Percentiles rank a stretch among this genome's conserved stretches.
Conservation (phyloP, 306 rosid species). For the Vicia sativa region DNA sequence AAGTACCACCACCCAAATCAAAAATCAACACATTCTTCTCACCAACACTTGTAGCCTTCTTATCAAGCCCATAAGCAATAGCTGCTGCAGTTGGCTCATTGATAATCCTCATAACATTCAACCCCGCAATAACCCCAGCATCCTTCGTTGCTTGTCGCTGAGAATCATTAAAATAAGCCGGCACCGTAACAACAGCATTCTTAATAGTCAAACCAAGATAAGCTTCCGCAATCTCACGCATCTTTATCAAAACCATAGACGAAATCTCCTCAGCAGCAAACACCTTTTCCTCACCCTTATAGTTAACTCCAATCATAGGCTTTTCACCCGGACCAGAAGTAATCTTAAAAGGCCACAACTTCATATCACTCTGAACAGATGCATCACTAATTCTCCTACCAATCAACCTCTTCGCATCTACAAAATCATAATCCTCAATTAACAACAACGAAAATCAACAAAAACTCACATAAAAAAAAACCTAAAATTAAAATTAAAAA, state of each 20-base stretch:
- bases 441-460: neutral
- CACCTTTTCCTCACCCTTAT: slow-evolving; percentile 65
- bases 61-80: slow-evolving; percentile 72
- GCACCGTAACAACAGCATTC: slow-evolving; percentile 84
- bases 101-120: slow-evolving; percentile 64
- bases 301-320: slow-evolving; percentile 63
- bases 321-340: slow-evolving; percentile 59
- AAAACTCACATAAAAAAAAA: neutral
- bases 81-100: slow-evolving; percentile 83
- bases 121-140: slow-evolving; percentile 71
- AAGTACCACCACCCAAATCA: slow-evolving; percentile 64
- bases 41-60: slow-evolving; percentile 59
- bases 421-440: slow-evolving; percentile 5
- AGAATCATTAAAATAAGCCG: slow-evolving; percentile 78
- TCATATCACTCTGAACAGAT: slow-evolving; percentile 71
- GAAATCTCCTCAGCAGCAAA: slow-evolving; percentile 73
- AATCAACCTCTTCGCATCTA: slow-evolving; percentile 83
- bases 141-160: slow-evolving; percentile 80
- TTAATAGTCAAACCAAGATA: slow-evolving; percentile 63
- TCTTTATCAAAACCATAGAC: slow-evolving; percentile 70
- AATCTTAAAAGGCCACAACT: slow-evolving; percentile 78
- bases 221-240: slow-evolving; percentile 91
- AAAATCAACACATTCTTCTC: slow-evolving; percentile 71
- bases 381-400: slow-evolving; percentile 74
- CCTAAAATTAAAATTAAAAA: too few relatives aligned